Evolutionary conservation across 2,329 filamentous ascomycete genomes (phyloP), one percentile per base, ranked within the genome.

Genomic region (Epichloe scottii): DNA sequence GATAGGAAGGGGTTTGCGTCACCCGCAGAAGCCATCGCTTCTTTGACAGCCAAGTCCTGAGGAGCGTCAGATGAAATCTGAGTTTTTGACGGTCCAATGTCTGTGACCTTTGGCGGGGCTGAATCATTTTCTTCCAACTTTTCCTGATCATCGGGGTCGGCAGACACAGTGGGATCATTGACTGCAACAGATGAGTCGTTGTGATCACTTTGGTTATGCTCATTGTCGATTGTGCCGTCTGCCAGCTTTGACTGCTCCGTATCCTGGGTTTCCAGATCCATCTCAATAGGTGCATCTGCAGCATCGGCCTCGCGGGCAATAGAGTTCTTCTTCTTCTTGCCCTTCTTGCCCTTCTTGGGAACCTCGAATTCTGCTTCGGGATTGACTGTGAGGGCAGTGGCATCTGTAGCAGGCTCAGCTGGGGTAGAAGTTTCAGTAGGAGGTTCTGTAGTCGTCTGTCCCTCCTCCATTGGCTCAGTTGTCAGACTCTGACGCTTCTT

Each of bases 251-350:
- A 40, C 4, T 48, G 46, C 23, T 45, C 33, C 12, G 14, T 11
- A 14, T 50, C 19, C 17, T 41, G 21, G 12, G 17, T 10, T 17
- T 23, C 26, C 12, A 44, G 19, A 38, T 49, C 46, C 10, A 38
- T 7, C 23, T 46, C 48, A 34, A 37, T 15, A 5, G 38, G 14
- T 7, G 53, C 4, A 6, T 51, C 26, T 12, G 12, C 30, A 35
- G 46, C 33, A 10, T 12, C 8, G n/a, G 48, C 39, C 15, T 54
- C 51, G 44, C 42, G 35, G 15, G 53, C 51, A 6, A 50, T 34
- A 26, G 54, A 50, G 26, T 54, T 55, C 48, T 53, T 58, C 51
- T 59, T 57, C 42, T 51, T 53, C 43, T 56, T 57, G 45, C 52
- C 51, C 41, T 53, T 53, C 26, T 54, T 51, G 10, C 42, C 42